These are phyloP conservation scores for Debaryomyces fabryi DNA, from an alignment of 1,139 yeast genomes.

Conservation along the genomic window DNA sequence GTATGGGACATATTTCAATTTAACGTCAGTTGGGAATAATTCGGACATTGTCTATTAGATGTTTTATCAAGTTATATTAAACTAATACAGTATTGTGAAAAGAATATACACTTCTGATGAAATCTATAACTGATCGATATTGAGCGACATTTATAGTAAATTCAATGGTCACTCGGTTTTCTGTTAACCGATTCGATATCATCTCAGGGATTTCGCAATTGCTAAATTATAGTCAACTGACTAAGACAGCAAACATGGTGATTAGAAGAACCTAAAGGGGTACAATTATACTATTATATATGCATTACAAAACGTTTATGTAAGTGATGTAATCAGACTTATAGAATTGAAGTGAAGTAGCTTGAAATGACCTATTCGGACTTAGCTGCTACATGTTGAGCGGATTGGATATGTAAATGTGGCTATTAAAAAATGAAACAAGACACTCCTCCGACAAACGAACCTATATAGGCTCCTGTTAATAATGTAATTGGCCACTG, in stretches of 20 bases:
- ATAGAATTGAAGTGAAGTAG: not conserved
- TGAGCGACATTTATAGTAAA: not conserved
- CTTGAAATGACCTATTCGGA: not conserved
- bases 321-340: not conserved
- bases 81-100: not conserved
- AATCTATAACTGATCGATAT: not conserved
- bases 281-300: not conserved
- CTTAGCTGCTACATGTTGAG: not conserved
- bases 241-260: not conserved
- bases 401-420: not conserved
- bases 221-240: slow-evolving; percentile 1
- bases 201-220: slow-evolving; percentile 3
- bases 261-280: not conserved
- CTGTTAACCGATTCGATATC: slow-evolving; percentile 5
- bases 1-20: slow-evolving; percentile 61
- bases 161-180: slow-evolving; percentile 4
- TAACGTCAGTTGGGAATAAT: slow-evolving; percentile 54
- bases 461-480: slow-evolving; percentile 78
- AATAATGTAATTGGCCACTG: slow-evolving; percentile 92
- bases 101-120: not conserved
- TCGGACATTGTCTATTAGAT: slow-evolving; percentile 14
- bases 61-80: not conserved
- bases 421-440: slow-evolving; percentile 2
- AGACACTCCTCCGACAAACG: slow-evolving; percentile 53
- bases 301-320: not conserved